Evolutionary conservation across 2,329 filamentous ascomycete genomes (phyloP).

Genomic region (Neoarthrinium moseri): DNA sequence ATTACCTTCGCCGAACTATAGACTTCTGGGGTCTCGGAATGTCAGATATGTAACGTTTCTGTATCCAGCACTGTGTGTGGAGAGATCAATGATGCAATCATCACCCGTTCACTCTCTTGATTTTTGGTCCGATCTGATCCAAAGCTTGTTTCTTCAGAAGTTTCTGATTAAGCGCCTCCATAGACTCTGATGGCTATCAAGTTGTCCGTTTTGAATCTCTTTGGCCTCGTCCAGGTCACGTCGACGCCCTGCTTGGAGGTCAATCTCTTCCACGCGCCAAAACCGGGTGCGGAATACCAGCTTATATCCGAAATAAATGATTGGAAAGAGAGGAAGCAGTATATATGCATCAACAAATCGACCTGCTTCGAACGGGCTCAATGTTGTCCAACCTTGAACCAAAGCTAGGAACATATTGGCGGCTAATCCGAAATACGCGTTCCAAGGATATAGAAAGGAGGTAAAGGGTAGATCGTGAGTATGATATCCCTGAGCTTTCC

Average conservation of each 20-base stretch:
- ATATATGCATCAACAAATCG: constrained; percentile 66
- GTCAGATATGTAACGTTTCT: no score
- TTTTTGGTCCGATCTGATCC: no score
- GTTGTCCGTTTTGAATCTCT: constrained; percentile 26
- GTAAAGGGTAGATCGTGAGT: constrained; percentile 55
- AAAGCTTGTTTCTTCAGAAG: constrained; percentile 37
- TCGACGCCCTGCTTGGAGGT: constrained; percentile 55
- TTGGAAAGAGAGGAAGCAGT: constrained; percentile 55
- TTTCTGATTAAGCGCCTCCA: constrained; percentile 44
- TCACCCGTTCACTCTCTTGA: no score
- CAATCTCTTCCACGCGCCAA: constrained; percentile 51
- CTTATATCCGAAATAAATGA: constrained; percentile 58
- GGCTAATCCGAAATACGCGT: constrained; percentile 56
- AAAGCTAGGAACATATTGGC: constrained; percentile 60
- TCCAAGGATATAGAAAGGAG: constrained; percentile 54
- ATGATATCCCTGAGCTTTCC: constrained; percentile 55
- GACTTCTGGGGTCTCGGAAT: no score
- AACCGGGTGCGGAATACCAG: constrained; percentile 50
- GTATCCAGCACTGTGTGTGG: no score
- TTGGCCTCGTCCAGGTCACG: constrained; percentile 50
- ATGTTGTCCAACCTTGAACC: constrained; percentile 60
- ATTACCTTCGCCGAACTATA: no score
- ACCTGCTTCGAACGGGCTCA: constrained; percentile 56
- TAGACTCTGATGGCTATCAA: constrained; percentile 25
- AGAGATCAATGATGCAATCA: no score